phyloP scores from a whole-genome alignment of 2,329 filamentous ascomycete species.

The Polytolypa hystricis region DNA sequence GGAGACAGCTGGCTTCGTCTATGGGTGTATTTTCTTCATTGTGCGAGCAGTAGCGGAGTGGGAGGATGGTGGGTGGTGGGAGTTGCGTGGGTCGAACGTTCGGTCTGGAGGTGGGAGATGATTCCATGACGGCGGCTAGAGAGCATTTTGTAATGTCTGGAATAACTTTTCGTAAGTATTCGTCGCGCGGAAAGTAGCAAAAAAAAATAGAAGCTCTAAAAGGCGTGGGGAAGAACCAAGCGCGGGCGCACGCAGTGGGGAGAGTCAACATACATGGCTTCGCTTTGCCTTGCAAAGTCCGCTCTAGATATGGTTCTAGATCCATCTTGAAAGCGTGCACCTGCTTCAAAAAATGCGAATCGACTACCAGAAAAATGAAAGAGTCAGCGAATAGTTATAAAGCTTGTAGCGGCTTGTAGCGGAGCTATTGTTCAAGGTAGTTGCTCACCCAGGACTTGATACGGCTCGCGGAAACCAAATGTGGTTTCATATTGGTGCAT shows the following conservation, averaged over 20 bases:
- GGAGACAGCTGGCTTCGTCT: conserved; percentile 33
- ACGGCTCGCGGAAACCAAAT: conserved; percentile 87
- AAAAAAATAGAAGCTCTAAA: neutral
- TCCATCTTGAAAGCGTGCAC: conserved; percentile 82
- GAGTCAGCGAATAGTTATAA: too few relatives aligned
- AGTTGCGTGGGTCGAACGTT: conserved; percentile 32
- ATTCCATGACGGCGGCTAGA: conserved; percentile 32
- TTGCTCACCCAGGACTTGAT: conserved; percentile 65
- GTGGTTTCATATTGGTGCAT: conserved; percentile 83
- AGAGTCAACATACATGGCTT: conserved; percentile 67
- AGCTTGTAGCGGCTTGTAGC: too few relatives aligned
- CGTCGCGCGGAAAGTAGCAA: too few relatives aligned
- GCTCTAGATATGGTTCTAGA: conserved; percentile 61
- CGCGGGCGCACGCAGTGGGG: too few relatives aligned
- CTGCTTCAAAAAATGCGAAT: conserved; percentile 74
- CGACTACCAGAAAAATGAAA: too few relatives aligned
- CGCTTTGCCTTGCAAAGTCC: conserved; percentile 75
- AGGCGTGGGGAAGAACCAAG: neutral
- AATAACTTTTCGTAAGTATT: too few relatives aligned
- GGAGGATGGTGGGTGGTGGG: conserved; percentile 34
- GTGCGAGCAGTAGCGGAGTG: conserved; percentile 38
- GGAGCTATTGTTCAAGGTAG: too few relatives aligned
- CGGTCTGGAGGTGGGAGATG: conserved; percentile 28
- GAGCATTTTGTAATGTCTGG: conserved; percentile 64
- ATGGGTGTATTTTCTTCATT: conserved; percentile 32